Evolutionary conservation across 306 rosid species (phyloP).

Genomic region (Hippophae tibetana): DNA sequence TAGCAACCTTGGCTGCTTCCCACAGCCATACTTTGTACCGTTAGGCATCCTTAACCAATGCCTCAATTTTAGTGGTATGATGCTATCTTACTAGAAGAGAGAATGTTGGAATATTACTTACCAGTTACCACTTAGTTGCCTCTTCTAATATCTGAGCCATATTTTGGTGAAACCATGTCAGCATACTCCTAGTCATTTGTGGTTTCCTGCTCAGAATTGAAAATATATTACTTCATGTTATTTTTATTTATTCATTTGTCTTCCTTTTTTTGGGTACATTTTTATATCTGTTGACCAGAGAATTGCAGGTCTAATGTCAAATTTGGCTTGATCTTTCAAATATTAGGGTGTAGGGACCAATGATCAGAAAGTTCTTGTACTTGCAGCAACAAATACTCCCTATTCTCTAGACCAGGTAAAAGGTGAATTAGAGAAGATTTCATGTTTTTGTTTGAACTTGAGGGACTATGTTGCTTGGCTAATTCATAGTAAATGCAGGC

Average conservation of each 20-base stretch:
- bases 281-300: background rate
- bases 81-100: no score
- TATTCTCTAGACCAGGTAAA: slow-evolving; percentile 95
- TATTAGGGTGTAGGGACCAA: slow-evolving; percentile 87
- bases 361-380: slow-evolving; percentile 97
- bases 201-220: no score
- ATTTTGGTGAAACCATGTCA: no score
- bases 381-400: slow-evolving; percentile 98
- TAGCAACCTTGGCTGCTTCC: no score
- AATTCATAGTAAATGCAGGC: slow-evolving; percentile 54
- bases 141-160: no score
- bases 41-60: no score
- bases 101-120: no score
- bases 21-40: no score
- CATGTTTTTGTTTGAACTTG: slow-evolving; percentile 4
- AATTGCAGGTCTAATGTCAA: slow-evolving; percentile 5
- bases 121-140: no score
- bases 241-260: background rate
- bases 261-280: background rate
- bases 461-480: slow-evolving; percentile 19
- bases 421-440: slow-evolving; percentile 8
- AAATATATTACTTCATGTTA: no score
- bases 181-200: no score
- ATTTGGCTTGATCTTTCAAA: slow-evolving; percentile 17
- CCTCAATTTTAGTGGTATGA: no score